Base-by-base conservation (phyloP, 2,329 filamentous ascomycete genomes). In the Stachybotrys chartarum region DNA sequence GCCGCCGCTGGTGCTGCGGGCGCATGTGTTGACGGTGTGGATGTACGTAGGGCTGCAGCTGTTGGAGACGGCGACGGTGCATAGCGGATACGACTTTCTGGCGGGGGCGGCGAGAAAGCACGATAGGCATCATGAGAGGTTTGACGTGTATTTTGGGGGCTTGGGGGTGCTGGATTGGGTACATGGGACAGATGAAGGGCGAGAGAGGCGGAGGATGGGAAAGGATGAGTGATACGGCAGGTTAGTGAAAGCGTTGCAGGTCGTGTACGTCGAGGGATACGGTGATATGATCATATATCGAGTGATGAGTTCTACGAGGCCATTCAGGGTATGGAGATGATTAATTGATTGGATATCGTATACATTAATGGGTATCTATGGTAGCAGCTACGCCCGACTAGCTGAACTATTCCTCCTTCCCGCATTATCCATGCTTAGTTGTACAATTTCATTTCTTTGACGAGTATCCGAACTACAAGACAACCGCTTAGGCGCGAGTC, bases 1-100 rank as follows among this genome's bases (percentile, higher is more conserved):
- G 35, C 79, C 79, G 8, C 75, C 78, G 3, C 58, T 76, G 57
- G 51, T 80, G 1, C 60, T 82, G 14, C 57, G 66, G 4, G 67
- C 74, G 2, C 80, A 84, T 57, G 66, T 83, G 5, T 46, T 83
- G n/a, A 80, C 79, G 0, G 72, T 78, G 61, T 81, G 78, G 77
- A 58, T 64, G 1, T 83, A 80, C 57, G 58, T 81, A 48, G 73
- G 70, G 0, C 72, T 69, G 14, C 75, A 78, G 66, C 68, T 83
- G 6, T 56, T 78, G 3, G 77, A 82, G 64, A 82, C 81, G 49
- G 69, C 72, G 4, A 78, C 75, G 1, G 80, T 82, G 54, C 80
- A 84, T 64, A 81, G 78, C 57, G 82, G 81, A 7, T 83, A 80
- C 62, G 79, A 83, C 53, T 82, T 82, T 59, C 73, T 81, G 16